Evolutionary conservation across 163 green algal genomes (phyloP), one percentile per base, ranked within the genome.

Genomic region (Coccomyxa subellipsoidea): DNA sequence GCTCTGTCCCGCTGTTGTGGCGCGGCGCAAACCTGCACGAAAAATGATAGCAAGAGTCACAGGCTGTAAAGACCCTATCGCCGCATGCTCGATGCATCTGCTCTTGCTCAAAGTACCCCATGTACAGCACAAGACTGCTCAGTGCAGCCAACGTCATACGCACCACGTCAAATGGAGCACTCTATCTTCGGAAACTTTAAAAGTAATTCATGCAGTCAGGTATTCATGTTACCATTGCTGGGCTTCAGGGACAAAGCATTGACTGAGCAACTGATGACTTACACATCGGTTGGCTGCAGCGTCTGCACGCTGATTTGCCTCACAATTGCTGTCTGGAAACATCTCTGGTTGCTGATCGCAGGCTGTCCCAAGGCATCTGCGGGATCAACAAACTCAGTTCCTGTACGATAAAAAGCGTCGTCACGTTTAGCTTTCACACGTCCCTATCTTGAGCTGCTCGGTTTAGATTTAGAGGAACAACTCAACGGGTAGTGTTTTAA

Each of bases 1-100:
- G 89, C 2, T 89, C 40, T 0, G 84, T 95, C 76, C 92, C 92
- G 84, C 91, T 97, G 94, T 99, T 99, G 88, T 99, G 96, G 40
- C 96, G 91, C 4, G 94, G 94, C 59, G 91, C 94, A 90, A 99
- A 99, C 39, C 94, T 98, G 91, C 47, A 59, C 27, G 66, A 4
- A 36, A 18, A 36, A 73, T 18, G 27, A 36, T 35, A 34, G 66
- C 1, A 36, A 12, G 47, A 29, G 47, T 29, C 12, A 29, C 47
- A 66, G 18, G 47, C 18, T 66, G 12, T 12, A 12, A 66, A 12
- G 18, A 66, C 12, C 47, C 47, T 18, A 66, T 66, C 12, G 47
- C 12, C 12, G 18, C 12, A 66, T 66, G 12, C 12, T 29, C 12
- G 12, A 18, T 12, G 47, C 47, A 66, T 29, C 47, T 66, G 47